A percentile compares a stretch with the other conserved stretches of the same genome.
These are phyloP conservation scores for Claviceps quebecensis DNA, from an alignment of 2,329 filamentous ascomycete genomes.

Conservation along the genomic window DNA sequence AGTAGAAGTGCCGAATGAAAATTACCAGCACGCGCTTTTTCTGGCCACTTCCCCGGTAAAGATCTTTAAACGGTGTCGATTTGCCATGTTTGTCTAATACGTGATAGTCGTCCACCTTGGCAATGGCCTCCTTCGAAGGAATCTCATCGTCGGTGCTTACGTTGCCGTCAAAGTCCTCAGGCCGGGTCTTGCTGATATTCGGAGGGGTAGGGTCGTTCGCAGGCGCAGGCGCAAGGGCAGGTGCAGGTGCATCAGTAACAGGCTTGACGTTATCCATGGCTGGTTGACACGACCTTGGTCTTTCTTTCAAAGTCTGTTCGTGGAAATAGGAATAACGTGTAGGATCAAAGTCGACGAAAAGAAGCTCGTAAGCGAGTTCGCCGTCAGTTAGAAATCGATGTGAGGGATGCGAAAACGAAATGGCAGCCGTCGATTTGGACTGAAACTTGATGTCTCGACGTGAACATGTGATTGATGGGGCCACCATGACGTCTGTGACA, in stretches of 20 bases:
- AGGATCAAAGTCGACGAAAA: no score
- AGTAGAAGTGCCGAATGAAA: conserved; percentile 71
- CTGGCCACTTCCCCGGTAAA: conserved; percentile 42
- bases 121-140: conserved; percentile 34
- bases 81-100: conserved; percentile 50
- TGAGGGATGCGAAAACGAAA: no score
- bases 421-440: no score
- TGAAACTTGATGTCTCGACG: no score
- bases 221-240: background rate
- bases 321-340: no score
- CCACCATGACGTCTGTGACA: no score
- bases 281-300: background rate
- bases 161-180: conserved; percentile 41
- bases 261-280: background rate
- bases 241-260: background rate
- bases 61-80: conserved; percentile 44
- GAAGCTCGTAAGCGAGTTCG: no score
- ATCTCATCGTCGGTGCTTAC: conserved; percentile 41
- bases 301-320: no score
- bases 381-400: no score
- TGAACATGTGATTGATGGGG: no score
- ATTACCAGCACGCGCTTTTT: conserved; percentile 50
- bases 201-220: background rate
- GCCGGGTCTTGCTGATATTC: conserved; percentile 23
- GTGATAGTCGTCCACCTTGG: conserved; percentile 37